phyloP scores from a whole-genome alignment of 257 asterid genomes.

The Solanum bulbocastanum region DNA sequence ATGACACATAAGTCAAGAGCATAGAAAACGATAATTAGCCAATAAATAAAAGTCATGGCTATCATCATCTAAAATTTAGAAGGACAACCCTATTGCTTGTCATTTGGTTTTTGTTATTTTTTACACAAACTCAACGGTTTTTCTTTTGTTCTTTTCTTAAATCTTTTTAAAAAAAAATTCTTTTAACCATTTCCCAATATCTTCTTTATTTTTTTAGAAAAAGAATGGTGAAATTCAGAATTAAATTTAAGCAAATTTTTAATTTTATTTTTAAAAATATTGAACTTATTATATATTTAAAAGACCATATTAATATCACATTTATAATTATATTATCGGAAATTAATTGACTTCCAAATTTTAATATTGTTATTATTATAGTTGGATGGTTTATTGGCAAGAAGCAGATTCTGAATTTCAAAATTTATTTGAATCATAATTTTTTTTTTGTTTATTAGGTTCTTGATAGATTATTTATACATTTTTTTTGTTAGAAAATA shows the following conservation, averaged over 20 bases:
- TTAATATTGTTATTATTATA: not conserved
- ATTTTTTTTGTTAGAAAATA: not conserved
- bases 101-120: constrained; percentile 3
- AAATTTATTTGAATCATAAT: not conserved
- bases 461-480: not conserved
- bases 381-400: not conserved
- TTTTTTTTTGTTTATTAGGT: not conserved
- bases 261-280: not conserved
- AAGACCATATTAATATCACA: not conserved
- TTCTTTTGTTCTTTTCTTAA: not conserved
- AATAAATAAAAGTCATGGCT: not conserved
- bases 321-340: not conserved
- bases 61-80: not conserved
- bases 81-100: not conserved
- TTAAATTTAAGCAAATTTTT: not conserved
- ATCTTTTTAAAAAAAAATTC: not conserved
- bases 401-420: not conserved
- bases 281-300: not conserved
- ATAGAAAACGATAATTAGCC: not conserved
- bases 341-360: not conserved
- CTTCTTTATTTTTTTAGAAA: not conserved
- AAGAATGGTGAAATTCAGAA: not conserved
- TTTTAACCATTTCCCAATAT: not conserved
- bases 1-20: not conserved
- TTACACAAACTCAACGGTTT: not conserved